These are phyloP conservation scores for Gnomoniopsis sp. DNA, from an alignment of 2,329 filamentous ascomycete species.

Conservation along the genomic window DNA sequence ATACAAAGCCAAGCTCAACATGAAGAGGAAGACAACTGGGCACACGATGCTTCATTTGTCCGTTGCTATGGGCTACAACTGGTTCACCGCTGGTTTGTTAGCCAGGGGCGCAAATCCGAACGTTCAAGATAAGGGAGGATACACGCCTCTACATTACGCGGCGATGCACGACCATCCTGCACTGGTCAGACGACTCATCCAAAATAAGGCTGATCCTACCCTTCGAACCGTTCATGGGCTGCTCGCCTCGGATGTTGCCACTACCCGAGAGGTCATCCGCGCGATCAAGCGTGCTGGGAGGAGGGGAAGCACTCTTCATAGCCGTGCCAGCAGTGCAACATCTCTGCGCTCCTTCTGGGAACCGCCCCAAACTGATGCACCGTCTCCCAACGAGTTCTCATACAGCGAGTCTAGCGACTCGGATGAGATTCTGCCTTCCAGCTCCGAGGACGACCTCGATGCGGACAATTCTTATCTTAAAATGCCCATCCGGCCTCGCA, in stretches of 20 bases:
- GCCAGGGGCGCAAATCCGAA: slow-evolving; percentile 76
- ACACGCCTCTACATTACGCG: slow-evolving; percentile 79
- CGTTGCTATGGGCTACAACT: slow-evolving; percentile 69
- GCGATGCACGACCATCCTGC: slow-evolving; percentile 72
- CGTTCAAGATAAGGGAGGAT: slow-evolving; percentile 72
- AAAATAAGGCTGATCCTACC: slow-evolving; percentile 69
- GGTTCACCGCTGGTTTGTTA: slow-evolving; percentile 73
- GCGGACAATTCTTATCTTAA: slow-evolving; percentile 38
- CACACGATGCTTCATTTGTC: slow-evolving; percentile 81
- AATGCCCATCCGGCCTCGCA: slow-evolving; percentile 30
- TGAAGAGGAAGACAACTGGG: slow-evolving; percentile 58
- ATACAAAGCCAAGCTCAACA: slow-evolving; percentile 64
- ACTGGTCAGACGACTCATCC: slow-evolving; percentile 71
- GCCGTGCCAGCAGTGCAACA: slow-evolving; percentile 62
- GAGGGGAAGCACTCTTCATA: slow-evolving; percentile 59
- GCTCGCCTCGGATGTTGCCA: slow-evolving; percentile 67
- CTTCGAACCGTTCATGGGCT: slow-evolving; percentile 68
- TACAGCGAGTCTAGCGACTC: slow-evolving; percentile 39
- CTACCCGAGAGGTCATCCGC: slow-evolving; percentile 60
- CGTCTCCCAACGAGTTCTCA: slow-evolving; percentile 43
- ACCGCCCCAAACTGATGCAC: slow-evolving; percentile 37
- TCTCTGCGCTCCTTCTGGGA: slow-evolving; percentile 69
- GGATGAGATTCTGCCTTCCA: slow-evolving; percentile 36
- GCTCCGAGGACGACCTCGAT: slow-evolving; percentile 40
- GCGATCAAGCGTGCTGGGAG: slow-evolving; percentile 60